phyloP scores from a whole-genome alignment of 164 flowering plant species.

The Macadamia integrifolia region DNA sequence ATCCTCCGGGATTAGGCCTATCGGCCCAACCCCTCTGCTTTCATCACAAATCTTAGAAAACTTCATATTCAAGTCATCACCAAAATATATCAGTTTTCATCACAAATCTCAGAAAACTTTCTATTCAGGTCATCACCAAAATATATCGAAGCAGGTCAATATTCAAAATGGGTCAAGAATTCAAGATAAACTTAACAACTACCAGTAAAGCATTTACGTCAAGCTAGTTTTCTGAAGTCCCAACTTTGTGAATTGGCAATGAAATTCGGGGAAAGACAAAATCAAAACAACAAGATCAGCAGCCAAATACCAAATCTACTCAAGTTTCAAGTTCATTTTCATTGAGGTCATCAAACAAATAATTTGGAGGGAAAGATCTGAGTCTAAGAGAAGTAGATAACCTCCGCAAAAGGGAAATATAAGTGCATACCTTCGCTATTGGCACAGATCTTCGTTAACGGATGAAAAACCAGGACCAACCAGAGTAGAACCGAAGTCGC shows the following conservation, averaged over 20 bases:
- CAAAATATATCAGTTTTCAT: too few species aligned
- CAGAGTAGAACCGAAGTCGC: slow-evolving; percentile 13
- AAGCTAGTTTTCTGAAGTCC: slow-evolving; percentile 1
- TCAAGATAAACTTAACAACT: too few species aligned
- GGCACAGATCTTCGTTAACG: slow-evolving; percentile 19
- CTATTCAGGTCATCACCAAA: too few species aligned
- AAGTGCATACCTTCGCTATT: slow-evolving; percentile 25
- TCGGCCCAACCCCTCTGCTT: too few species aligned
- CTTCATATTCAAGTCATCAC: too few species aligned
- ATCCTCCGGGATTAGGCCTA: too few species aligned
- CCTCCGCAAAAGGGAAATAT: background rate
- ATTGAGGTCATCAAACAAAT: background rate
- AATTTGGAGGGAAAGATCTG: background rate
- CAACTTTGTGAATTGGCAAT: background rate
- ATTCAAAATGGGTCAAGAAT: too few species aligned
- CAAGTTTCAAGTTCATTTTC: background rate
- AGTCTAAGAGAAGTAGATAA: background rate
- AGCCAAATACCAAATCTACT: background rate
- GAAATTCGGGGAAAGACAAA: background rate
- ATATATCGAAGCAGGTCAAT: too few species aligned
- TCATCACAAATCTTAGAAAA: too few species aligned
- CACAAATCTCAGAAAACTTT: too few species aligned
- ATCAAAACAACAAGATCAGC: background rate
- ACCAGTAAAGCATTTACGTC: background rate
- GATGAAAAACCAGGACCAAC: slow-evolving; percentile 27